These are phyloP conservation scores for Gossypium raimondii DNA, from an alignment of 345 rosid genomes.

Conservation along the genomic window DNA sequence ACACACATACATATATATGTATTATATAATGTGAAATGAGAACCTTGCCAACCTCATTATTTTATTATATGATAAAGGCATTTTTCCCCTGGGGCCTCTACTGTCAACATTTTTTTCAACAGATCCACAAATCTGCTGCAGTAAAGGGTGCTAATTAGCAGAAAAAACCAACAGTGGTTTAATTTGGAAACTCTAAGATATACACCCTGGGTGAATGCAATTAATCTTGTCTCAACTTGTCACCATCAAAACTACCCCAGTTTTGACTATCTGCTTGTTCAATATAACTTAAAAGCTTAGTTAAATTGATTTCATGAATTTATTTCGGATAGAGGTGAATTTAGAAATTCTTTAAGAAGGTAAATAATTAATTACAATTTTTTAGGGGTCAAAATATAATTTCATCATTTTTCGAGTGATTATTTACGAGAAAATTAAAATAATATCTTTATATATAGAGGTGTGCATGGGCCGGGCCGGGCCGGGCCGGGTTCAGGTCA, in stretches of 20 bases:
- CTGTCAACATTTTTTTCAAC: neutral
- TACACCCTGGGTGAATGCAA: neutral
- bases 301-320: too few species aligned
- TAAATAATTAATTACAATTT: too few species aligned
- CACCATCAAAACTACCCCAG: neutral
- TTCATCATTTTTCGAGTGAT: too few species aligned
- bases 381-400: too few species aligned
- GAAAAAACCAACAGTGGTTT: neutral
- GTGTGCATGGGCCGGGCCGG: too few species aligned
- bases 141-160: neutral
- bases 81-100: neutral
- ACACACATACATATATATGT: neutral
- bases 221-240: neutral
- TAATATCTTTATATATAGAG: too few species aligned
- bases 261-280: neutral
- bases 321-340: too few species aligned
- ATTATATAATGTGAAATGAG: neutral
- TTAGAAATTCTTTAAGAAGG: too few species aligned
- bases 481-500: too few species aligned
- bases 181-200: neutral
- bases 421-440: too few species aligned
- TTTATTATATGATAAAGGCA: neutral
- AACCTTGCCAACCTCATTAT: neutral
- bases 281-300: neutral
- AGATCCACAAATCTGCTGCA: constrained; percentile 1